Conservation (phyloP, 2,329 filamentous ascomycete species). For the Polychaeton citri region DNA sequence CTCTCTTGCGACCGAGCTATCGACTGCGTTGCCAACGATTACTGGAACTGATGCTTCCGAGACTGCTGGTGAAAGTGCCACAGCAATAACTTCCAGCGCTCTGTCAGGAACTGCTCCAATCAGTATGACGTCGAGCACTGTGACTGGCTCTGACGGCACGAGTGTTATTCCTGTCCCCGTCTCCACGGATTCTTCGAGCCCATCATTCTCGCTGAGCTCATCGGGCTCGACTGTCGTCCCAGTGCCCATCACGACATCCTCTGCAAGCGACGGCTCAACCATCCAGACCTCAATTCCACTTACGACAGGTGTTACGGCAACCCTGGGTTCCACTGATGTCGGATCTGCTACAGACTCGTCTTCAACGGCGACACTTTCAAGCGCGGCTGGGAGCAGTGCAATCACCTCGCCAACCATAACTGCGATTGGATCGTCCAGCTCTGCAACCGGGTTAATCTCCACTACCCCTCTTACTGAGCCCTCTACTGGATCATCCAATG, state of each 20-base stretch:
- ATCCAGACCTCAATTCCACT: constrained; percentile 7
- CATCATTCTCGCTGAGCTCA: constrained; percentile 4
- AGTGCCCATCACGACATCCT: constrained; percentile 2
- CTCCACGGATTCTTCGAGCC: constrained; percentile 6
- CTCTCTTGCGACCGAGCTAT: constrained; percentile 11
- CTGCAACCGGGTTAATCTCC: constrained; percentile 2
- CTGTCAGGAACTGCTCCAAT: background rate
- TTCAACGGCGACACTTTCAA: background rate
- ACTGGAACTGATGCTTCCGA: constrained; percentile 2
- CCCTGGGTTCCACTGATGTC: constrained; percentile 4
- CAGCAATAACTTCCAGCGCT: constrained; percentile 2
- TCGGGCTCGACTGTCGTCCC: constrained; percentile 5
- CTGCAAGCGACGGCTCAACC: constrained; percentile 2
- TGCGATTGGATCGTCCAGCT: background rate
- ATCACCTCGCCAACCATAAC: background rate
- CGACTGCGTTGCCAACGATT: constrained; percentile 1
- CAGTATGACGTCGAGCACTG: constrained; percentile 5
- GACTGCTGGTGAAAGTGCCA: constrained; percentile 3
- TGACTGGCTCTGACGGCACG: constrained; percentile 7
- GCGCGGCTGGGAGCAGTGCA: background rate
- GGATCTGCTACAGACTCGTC: background rate
- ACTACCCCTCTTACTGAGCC: no score
- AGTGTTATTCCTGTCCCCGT: constrained; percentile 12
- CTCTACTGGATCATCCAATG: background rate
- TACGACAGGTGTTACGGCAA: constrained; percentile 7